Evolutionary conservation across 306 rosid species (phyloP), one percentile per base, ranked within the genome.

Genomic region (Pyrus betulifolia): DNA sequence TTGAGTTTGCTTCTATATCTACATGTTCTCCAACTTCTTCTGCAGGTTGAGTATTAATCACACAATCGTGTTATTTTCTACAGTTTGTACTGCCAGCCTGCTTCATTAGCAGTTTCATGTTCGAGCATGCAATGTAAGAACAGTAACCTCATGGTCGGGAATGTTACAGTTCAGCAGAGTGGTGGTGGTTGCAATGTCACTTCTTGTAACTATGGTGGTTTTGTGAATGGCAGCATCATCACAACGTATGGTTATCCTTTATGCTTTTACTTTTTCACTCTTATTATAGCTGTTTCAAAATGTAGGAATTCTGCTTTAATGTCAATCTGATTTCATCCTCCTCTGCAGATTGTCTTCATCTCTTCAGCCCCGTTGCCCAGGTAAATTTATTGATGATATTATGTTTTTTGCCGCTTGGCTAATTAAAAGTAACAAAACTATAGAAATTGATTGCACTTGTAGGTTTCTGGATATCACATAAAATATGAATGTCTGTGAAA

Each of bases 41-140:
- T 67, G 31, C 52, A 12, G 57, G 0, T 74, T 28, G 71, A 22
- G 67, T 71, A 23, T 66, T 73, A 59, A 77, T 69, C 11, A 9
- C 79, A 70, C 68, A 25, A 15, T 80, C 45, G 81, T 78, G 80
- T 60, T 70, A 65, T 66, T 59, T 69, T 59, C 15, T 62, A 54
- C 92, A 96, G 99, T 71, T 82, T 96, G 93, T 91, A 92, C 78
- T 96, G 99, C 86, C 91, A 87, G 96, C 98, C 99, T 19, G 96
- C 99, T 72, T 89, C 99, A 42, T 72, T 96, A 57, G 96, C 98
- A 5, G 99, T 88, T 84, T 92, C 98, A 58, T 96, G 99, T 88
- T 91, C 99, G 21, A 96, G 97, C 87, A 96, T 92, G 99, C 98
- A 96, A 81, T 96, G 99, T 66, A 88, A 71, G 79, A 84, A 65